Evolutionary conservation across 768 basidiomycete species (phyloP).

Genomic region (Hypholoma fasciculare): DNA sequence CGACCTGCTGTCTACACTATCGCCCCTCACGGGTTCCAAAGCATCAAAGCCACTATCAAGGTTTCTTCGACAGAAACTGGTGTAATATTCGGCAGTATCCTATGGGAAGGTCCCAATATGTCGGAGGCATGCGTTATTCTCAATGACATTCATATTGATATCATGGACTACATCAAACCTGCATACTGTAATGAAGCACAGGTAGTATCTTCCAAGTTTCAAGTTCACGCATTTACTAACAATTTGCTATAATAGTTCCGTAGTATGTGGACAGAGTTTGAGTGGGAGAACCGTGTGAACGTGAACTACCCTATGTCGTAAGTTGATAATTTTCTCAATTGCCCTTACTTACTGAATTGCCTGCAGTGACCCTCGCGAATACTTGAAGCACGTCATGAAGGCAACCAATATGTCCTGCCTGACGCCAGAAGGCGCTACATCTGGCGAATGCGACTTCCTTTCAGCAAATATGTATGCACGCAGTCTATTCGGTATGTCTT

Average conservation of each 20-base stretch:
- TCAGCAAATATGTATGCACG: slow-evolving; percentile 96
- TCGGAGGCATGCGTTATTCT: slow-evolving; percentile 90
- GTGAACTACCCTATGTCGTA: slow-evolving; percentile 83
- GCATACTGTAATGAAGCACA: slow-evolving; percentile 94
- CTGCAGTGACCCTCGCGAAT: slow-evolving; percentile 77
- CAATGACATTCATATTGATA: slow-evolving; percentile 97
- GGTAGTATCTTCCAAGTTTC: slow-evolving; percentile 41
- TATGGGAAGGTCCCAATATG: slow-evolving; percentile 91
- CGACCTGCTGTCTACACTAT: slow-evolving; percentile 92
- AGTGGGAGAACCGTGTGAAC: slow-evolving; percentile 99
- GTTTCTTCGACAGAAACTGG: slow-evolving; percentile 98
- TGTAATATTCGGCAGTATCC: slow-evolving; percentile 96
- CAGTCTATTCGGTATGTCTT: slow-evolving; percentile 80
- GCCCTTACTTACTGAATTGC: neutral
- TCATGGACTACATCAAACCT: slow-evolving; percentile 98
- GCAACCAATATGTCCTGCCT: slow-evolving; percentile 97
- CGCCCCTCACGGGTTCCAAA: slow-evolving; percentile 96
- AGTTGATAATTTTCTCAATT: slow-evolving; percentile 27
- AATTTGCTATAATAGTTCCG: slow-evolving; percentile 62
- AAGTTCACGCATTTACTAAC: neutral
- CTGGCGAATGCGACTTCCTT: slow-evolving; percentile 95
- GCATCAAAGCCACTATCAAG: slow-evolving; percentile 98
- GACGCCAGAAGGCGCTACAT: slow-evolving; percentile 92
- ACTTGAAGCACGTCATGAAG: slow-evolving; percentile 93
- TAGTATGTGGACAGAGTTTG: slow-evolving; percentile 99